Evolutionary conservation across 352 stramenopile genomes (phyloP), one percentile per base, ranked within the genome.

Genomic region (Aphanomyces stellatus): DNA sequence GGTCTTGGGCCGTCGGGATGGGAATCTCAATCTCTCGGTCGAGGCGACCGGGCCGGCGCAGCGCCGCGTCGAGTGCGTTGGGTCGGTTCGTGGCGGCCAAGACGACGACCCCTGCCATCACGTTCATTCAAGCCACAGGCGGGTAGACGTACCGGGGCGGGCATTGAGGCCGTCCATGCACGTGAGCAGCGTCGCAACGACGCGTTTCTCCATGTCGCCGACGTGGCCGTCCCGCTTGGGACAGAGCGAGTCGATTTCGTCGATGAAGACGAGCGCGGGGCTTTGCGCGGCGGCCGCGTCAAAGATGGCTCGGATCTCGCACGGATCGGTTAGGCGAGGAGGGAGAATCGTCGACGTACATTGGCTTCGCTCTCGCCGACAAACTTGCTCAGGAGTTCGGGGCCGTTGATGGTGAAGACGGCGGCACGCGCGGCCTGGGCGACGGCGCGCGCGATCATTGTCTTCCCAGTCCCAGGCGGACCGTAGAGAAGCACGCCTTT

Each of bases 11-110:
- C 70, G 97, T 95, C 5, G 97, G 97, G 49, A 99, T 95, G 7
- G 87, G 84, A 70, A 99, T 98, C 75, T 98, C 92, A 10, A 99
- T 82, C 76, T 99, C 96, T 22, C 92, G 84, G 71, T 99, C 96
- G 64, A 99, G 98, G 27, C 97, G 85, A 8, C 97, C 97, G 30
- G 96, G 96, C 31, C 96, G 87, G 30, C 96, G 80, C 4, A 99
- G 80, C 1, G 95, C 93, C 13, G 93, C 83, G 53, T 99, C 96
- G 8, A 98, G 70, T 19, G 88, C 82, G 46, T 97, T 87, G n/a
- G 91, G 87, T 55, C 92, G 80, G 63, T 94, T 95, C 5, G 86
- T 96, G 31, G 85, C 83, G 10, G 74, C 87, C 22, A 93, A 61
- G 13, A 95, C 79, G 11, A 95, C 80, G 8, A 94, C 80, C 62